A percentile compares a stretch with the other conserved stretches of the same genome.
phyloP scores from a whole-genome alignment of 306 rosid species.

The Neltuma alba region DNA sequence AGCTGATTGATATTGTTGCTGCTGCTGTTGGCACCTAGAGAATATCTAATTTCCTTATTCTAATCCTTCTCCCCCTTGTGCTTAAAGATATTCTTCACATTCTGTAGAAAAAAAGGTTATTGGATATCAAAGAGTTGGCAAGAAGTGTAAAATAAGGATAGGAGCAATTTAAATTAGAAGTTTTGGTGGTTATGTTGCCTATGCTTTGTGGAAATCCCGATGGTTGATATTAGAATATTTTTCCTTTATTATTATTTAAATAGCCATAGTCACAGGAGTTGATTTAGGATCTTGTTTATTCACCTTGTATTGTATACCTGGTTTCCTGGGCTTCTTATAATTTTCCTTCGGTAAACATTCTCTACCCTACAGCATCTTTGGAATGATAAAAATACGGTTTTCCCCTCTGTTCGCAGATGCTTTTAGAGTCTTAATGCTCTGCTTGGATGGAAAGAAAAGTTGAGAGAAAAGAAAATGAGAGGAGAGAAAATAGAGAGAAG shows the following conservation, averaged over 20 bases:
- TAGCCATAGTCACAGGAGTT: neutral
- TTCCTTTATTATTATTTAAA: too few species aligned
- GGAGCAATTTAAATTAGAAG: neutral
- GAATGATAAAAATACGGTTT: too few species aligned
- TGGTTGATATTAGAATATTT: too few species aligned
- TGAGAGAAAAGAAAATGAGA: too few species aligned
- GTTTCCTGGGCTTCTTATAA: neutral
- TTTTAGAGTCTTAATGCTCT: neutral
- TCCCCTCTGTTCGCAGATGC: too few species aligned
- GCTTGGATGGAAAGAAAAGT: too few species aligned
- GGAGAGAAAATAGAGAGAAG: too few species aligned
- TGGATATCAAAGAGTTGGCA: conserved; percentile 9
- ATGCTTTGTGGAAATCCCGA: neutral
- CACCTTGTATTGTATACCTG: neutral
- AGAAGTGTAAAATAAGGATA: neutral
- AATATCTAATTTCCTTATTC: neutral
- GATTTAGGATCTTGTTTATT: neutral
- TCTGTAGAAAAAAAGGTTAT: neutral
- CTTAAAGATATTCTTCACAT: conserved; percentile 2
- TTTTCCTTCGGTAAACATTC: neutral
- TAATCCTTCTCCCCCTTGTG: neutral
- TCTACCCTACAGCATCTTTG: too few species aligned
- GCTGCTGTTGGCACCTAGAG: neutral
- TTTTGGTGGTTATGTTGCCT: neutral
- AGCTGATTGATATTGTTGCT: neutral